phyloP scores from a whole-genome alignment of 148 eudicot genomes.

The Heliamphora exappendiculata region DNA sequence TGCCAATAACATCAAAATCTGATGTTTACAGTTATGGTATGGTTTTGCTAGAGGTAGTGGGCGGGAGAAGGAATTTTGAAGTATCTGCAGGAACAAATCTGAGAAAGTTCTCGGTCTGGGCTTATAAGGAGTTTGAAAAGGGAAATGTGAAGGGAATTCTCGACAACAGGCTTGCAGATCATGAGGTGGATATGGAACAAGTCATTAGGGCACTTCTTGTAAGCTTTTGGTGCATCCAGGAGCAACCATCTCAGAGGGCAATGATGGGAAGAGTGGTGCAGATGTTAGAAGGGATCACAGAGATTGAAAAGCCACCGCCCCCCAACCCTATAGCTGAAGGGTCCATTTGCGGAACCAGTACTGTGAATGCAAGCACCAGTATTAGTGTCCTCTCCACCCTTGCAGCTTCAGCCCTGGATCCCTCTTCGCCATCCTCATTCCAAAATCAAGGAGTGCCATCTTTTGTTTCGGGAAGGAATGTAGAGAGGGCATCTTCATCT shows the following conservation, averaged over 20 bases:
- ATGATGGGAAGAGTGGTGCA: conserved; percentile 90
- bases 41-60: conserved; percentile 71
- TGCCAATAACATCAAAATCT: conserved; percentile 69
- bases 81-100: conserved; percentile 45
- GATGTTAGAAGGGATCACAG: conserved; percentile 74
- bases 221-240: conserved; percentile 91
- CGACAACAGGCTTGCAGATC: conserved; percentile 39
- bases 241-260: conserved; percentile 77
- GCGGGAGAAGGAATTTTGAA: conserved; percentile 80
- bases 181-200: conserved; percentile 49
- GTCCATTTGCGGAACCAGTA: conserved; percentile 35
- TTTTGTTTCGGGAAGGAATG: conserved; percentile 34
- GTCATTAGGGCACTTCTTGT: conserved; percentile 49
- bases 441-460: conserved; percentile 27
- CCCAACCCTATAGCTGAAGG: conserved; percentile 43
- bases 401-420: conserved; percentile 26
- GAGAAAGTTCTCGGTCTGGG: conserved; percentile 67
- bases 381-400: conserved; percentile 29
- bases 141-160: conserved; percentile 47
- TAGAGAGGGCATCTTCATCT: conserved; percentile 42
- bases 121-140: conserved; percentile 64
- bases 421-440: conserved; percentile 35
- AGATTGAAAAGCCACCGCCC: conserved; percentile 56
- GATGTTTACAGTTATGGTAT: conserved; percentile 81
- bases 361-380: conserved; percentile 28